phyloP scores from a whole-genome alignment of 139 green algal species.

The Choricystis sp. region DNA sequence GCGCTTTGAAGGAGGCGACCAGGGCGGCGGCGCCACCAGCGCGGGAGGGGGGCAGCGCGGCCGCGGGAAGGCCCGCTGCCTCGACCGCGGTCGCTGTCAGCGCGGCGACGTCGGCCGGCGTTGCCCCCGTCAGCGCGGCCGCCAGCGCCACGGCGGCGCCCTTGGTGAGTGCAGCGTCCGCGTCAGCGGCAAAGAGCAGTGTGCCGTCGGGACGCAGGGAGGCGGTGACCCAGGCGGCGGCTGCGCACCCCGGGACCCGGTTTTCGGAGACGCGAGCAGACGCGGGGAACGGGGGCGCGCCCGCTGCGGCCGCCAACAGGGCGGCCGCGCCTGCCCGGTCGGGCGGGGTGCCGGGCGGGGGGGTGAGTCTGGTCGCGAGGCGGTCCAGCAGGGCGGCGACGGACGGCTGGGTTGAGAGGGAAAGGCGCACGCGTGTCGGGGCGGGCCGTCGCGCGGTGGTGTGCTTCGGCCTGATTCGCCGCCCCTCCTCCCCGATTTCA shows the following conservation, averaged over 20 bases:
- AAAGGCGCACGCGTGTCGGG: no score
- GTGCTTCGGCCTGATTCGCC: no score
- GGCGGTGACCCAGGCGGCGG: constrained; percentile 20
- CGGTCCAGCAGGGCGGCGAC: neutral
- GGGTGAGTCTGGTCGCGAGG: neutral
- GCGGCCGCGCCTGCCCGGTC: no score
- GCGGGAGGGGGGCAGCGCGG: constrained; percentile 41
- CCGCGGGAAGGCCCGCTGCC: constrained; percentile 23
- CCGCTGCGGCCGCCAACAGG: neutral
- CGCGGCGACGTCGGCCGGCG: constrained; percentile 37
- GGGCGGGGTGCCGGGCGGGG: no score
- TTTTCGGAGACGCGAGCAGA: neutral
- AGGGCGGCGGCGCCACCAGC: constrained; percentile 70
- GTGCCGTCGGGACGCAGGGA: constrained; percentile 21
- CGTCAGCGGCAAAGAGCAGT: constrained; percentile 41
- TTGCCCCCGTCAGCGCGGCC: constrained; percentile 38
- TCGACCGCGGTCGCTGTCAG: constrained; percentile 15
- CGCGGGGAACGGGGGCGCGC: neutral
- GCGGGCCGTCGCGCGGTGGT: no score
- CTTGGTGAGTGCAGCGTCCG: constrained; percentile 54
- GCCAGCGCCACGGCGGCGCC: constrained; percentile 58
- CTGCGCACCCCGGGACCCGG: neutral
- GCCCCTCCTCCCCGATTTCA: no score
- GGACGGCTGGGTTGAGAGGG: neutral
- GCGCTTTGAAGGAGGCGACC: constrained; percentile 54